Evolutionary conservation across 2,329 filamentous ascomycete species (phyloP).

Genomic region (Penicillium frequentans): DNA sequence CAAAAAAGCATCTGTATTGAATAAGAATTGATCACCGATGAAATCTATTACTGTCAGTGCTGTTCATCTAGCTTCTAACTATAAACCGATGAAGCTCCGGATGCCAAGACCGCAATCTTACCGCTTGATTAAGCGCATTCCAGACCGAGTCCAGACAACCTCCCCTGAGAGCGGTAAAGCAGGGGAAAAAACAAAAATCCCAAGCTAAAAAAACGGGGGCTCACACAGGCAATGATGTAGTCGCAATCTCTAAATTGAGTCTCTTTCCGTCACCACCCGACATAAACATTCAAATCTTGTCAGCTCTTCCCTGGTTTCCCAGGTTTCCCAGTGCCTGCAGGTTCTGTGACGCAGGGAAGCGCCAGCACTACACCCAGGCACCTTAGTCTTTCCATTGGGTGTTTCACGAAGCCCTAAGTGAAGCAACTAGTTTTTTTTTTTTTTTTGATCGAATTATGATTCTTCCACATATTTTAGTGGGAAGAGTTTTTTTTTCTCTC

Average conservation of each 20-base stretch:
- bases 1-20: not conserved
- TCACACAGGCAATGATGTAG: not conserved
- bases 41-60: not conserved
- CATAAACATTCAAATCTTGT: not conserved
- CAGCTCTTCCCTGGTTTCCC: not conserved
- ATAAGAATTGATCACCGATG: not conserved
- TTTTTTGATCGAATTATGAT: not conserved
- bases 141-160: slow-evolving; percentile 19
- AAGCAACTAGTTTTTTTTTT: not conserved
- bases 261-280: not conserved
- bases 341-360: not conserved
- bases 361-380: not conserved
- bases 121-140: slow-evolving; percentile 24
- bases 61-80: not conserved
- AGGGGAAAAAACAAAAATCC: not conserved
- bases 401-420: not conserved
- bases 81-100: not conserved
- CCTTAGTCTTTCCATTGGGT: not conserved
- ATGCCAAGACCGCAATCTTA: slow-evolving; percentile 24
- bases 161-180: slow-evolving; percentile 15
- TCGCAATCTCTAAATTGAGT: not conserved
- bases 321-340: slow-evolving; percentile 1
- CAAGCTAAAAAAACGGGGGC: not conserved
- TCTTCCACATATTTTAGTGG: not conserved
- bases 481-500: too few relatives aligned